These are phyloP conservation scores for Endocarpon pusillum DNA, from an alignment of 495 filamentous ascomycete species.

Conservation along the genomic window DNA sequence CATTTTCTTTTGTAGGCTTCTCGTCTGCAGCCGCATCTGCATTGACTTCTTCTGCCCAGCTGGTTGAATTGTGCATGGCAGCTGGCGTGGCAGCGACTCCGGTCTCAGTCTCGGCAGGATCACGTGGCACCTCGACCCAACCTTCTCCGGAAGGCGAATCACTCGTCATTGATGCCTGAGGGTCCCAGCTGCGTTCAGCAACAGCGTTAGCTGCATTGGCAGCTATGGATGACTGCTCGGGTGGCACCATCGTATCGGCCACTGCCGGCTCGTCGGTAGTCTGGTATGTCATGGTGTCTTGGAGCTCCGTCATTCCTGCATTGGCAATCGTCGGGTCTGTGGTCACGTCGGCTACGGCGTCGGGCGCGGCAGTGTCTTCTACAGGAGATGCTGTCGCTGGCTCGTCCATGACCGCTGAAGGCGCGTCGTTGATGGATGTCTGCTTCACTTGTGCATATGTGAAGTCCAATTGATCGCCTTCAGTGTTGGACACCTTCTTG, in stretches of 20 bases:
- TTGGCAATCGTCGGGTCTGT: constrained; percentile 66
- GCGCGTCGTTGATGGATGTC: constrained; percentile 25
- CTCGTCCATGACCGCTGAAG: constrained; percentile 9
- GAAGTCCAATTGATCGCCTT: constrained; percentile 43
- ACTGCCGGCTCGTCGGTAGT: constrained; percentile 27
- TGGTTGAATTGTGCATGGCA: constrained; percentile 32
- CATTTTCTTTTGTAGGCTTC: constrained; percentile 23
- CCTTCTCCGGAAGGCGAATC: constrained; percentile 42
- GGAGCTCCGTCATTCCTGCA: constrained; percentile 59
- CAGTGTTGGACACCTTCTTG: constrained; percentile 49
- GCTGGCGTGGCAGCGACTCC: constrained; percentile 42
- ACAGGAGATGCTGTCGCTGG: constrained; percentile 8
- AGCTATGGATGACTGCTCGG: constrained; percentile 38
- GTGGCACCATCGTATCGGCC: constrained; percentile 22
- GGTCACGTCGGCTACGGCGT: constrained; percentile 20
- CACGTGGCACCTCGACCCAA: constrained; percentile 63
- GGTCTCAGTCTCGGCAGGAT: constrained; percentile 59
- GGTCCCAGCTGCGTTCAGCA: constrained; percentile 53
- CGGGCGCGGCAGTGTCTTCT: constrained; percentile 5
- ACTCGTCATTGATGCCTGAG: constrained; percentile 26
- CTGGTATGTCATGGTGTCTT: constrained; percentile 20
- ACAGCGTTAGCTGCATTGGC: constrained; percentile 48
- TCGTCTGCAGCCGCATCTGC: constrained; percentile 17
- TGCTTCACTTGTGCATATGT: constrained; percentile 58
- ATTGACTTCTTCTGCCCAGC: constrained; percentile 50